Conservation (phyloP, 73 alveolate genomes). For the Tetrahymena malaccensis region DNA sequence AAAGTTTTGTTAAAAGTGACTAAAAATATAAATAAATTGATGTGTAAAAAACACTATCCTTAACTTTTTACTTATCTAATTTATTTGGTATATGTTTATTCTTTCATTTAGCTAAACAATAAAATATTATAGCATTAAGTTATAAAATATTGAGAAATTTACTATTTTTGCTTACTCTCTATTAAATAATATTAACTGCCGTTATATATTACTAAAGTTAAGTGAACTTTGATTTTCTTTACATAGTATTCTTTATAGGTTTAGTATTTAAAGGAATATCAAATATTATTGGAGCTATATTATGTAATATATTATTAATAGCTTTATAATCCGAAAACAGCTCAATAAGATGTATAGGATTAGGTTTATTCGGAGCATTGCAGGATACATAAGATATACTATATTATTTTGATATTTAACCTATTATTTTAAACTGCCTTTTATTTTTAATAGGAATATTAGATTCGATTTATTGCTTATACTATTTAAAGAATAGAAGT, state of each 20-base stretch:
- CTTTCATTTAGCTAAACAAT: not conserved
- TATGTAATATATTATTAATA: too few relatives aligned
- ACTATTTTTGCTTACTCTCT: not conserved
- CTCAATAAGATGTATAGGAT: not conserved
- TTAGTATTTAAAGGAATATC: not conserved
- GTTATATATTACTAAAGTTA: too few relatives aligned
- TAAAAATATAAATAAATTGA: not conserved
- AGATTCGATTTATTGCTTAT: not conserved
- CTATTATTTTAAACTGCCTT: not conserved
- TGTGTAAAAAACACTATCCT: not conserved
- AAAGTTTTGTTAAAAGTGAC: not conserved
- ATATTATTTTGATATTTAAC: not conserved
- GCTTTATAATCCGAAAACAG: not conserved
- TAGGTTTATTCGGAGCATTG: not conserved
- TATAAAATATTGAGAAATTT: too few relatives aligned
- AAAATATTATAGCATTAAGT: not conserved
- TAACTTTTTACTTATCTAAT: not conserved
- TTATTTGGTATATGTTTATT: not conserved
- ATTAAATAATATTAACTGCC: too few relatives aligned
- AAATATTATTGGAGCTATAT: not conserved
- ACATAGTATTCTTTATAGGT: not conserved
- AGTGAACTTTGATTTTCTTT: too few relatives aligned
- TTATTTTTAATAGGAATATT: not conserved
- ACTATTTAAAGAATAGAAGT: not conserved
- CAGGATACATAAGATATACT: not conserved